Percentiles rank a stretch among this genome's conserved stretches.
These are phyloP conservation scores for Alternaria gansuensis DNA, from an alignment of 2,329 filamentous ascomycete genomes.

Conservation along the genomic window DNA sequence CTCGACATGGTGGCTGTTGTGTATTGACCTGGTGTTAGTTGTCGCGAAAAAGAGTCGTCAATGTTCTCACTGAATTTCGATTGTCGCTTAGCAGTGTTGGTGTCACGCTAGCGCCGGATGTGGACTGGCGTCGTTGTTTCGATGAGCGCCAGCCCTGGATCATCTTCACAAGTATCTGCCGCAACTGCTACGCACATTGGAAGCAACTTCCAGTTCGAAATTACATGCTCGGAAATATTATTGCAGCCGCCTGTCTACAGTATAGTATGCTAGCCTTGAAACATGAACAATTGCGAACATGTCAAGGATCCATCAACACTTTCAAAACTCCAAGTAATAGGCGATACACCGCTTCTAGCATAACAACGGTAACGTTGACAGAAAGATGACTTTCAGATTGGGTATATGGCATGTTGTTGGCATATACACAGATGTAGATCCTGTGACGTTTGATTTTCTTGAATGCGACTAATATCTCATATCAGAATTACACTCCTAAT, in stretches of 20 bases:
- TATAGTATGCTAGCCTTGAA: no score
- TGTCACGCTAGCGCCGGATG: slow-evolving; percentile 4
- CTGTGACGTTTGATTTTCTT: neutral
- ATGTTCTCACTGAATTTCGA: slow-evolving; percentile 13
- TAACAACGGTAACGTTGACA: no score
- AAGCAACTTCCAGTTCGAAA: neutral
- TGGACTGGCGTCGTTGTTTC: slow-evolving; percentile 1
- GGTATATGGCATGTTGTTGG: neutral
- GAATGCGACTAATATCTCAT: neutral
- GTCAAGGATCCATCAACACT: neutral
- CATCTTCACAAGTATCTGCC: neutral
- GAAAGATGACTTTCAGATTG: neutral
- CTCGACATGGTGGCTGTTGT: slow-evolving; percentile 70
- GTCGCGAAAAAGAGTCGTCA: slow-evolving; percentile 22
- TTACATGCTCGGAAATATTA: neutral
- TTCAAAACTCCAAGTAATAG: neutral
- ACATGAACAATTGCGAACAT: neutral
- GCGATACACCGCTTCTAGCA: neutral
- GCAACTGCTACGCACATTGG: neutral
- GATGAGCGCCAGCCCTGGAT: neutral
- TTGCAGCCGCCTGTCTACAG: no score
- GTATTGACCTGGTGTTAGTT: slow-evolving; percentile 45
- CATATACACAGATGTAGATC: no score
- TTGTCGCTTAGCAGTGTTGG: slow-evolving; percentile 8
- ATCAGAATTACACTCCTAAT: neutral